Base-by-base conservation (phyloP, 1,284 basidiomycete species). In the Malassezia globosa region DNA sequence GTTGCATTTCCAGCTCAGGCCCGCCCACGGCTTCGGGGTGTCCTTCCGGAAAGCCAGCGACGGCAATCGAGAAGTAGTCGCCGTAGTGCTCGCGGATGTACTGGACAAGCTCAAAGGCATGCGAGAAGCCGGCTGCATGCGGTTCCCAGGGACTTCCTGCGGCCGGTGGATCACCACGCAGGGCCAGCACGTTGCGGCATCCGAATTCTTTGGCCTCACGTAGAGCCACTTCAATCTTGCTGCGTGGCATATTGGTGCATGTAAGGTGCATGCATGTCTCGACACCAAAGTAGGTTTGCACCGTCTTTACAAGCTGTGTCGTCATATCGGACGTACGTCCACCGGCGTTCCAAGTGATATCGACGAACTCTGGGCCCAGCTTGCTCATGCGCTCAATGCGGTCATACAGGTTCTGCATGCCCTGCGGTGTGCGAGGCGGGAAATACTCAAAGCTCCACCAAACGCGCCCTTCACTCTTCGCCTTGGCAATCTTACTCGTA, bases 261-360 rank as follows among this genome's bases (percentile, higher is more conserved):
- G 68, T 71, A 35, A 71, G 58, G 42, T 71, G 68, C 68, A 71
- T 71, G 52, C 68, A 71, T 19, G 68, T 71, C 52, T 71, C 68
- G 37, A 71, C 55, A 24, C 68, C 68, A 34, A 71, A 63, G 59
- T 71, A 69, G 31, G 63, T 61, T 44, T 71, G 68, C n/a, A 71
- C 66, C 37, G 87, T 89, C 76, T 92, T 90, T 60, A 97, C 89
- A 75, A 99, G 83, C 67, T 90, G 65, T 24, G 72, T 66, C 14
- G 74, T 75, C 22, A 73, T 63, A 42, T 75, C 73, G 2, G 72
- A 71, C 16, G 89, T 92, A 55, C 89, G 80, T 49, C 90, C 90
- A 47, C 90, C 90, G 40, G 90, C 90, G 74, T 94, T 92, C 89
- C 87, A 96, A 71, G 90, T 97, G 69, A 97, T 94, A 73, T 97